Percentiles rank a stretch among this genome's conserved stretches.
phyloP scores from a whole-genome alignment of 805 yeast species.

The Ogataea allantospora region DNA sequence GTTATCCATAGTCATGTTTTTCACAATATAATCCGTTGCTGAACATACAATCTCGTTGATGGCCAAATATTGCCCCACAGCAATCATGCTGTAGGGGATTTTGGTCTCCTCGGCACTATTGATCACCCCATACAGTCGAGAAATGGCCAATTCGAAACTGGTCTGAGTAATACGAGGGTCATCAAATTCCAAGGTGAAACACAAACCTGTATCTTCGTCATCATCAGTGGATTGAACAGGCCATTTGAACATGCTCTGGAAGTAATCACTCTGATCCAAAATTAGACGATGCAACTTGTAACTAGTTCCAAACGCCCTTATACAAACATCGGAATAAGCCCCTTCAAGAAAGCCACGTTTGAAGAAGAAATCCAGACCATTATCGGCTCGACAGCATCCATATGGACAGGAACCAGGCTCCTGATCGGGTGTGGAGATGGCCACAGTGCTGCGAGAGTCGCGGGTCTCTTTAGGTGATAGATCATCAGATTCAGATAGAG shows the following conservation, averaged over 20 bases:
- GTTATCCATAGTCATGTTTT: constrained; percentile 35
- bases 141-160: constrained; percentile 49
- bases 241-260: constrained; percentile 49
- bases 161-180: constrained; percentile 42
- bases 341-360: constrained; percentile 44
- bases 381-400: constrained; percentile 28
- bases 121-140: constrained; percentile 45
- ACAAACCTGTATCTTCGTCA: constrained; percentile 1
- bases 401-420: constrained; percentile 23
- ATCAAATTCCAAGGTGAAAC: constrained; percentile 37
- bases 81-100: constrained; percentile 43
- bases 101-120: constrained; percentile 34
- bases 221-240: constrained; percentile 8
- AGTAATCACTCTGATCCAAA: constrained; percentile 46
- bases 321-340: constrained; percentile 46
- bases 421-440: constrained; percentile 3
- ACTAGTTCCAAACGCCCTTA: constrained; percentile 44
- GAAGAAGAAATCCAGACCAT: constrained; percentile 32
- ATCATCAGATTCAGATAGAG: constrained; percentile 12
- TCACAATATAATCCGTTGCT: constrained; percentile 41
- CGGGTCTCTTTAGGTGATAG: constrained; percentile 13
- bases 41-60: constrained; percentile 44
- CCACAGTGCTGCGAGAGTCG: background rate
- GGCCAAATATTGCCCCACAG: constrained; percentile 49
- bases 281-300: constrained; percentile 48